Base-by-base conservation (phyloP, 345 rosid species). In the Melaleuca alternifolia region DNA sequence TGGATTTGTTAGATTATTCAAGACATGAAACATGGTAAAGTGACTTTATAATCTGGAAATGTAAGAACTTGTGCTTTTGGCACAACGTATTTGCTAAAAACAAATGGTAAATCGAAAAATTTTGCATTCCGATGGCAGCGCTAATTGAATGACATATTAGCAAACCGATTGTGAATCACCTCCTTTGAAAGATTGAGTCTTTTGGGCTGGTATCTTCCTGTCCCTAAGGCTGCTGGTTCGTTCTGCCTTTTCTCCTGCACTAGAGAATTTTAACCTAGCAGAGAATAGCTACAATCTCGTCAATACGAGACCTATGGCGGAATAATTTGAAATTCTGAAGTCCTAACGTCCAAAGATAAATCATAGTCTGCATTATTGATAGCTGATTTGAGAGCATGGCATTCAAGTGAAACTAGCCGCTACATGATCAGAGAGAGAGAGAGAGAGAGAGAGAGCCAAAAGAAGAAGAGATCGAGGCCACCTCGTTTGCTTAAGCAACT, bases 141-240 rank as follows among this genome's bases (percentile, higher is more conserved):
- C 79, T 37, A n/a, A 3, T 33, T 23, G 41, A 50, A 16, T 28
- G 41, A 26, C 83, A 37, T 50, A 52, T 14, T 20, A 75, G 23
- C 5, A 41, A 37, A 46, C 62, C 44, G 21, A 30, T 54, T 41
- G 41, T 24, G 18, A 11, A 13, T 10, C 85, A 94, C 92, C 92
- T 91, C 88, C 92, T 89, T 90, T 88, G 85, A 89, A 88, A 33
- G 93, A 89, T 51, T n/a, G 87, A 71, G 92, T 84, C 62, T 87
- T 94, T 52, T 85, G 92, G 44, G 84, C 54, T 54, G 89, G 86
- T 26, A 85, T 62, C 85, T 88, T 84, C 83, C 85, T 84, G 12
- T 87, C 91, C 82, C 57, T 88, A 44, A 11, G 1, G 51, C 87
- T 88, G 89, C 85, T 82, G n/a, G 87, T 84, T 84, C 88, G 87